Conservation (phyloP, 2,329 filamentous ascomycete species). For the Ceratocystis cacaofunesta region DNA sequence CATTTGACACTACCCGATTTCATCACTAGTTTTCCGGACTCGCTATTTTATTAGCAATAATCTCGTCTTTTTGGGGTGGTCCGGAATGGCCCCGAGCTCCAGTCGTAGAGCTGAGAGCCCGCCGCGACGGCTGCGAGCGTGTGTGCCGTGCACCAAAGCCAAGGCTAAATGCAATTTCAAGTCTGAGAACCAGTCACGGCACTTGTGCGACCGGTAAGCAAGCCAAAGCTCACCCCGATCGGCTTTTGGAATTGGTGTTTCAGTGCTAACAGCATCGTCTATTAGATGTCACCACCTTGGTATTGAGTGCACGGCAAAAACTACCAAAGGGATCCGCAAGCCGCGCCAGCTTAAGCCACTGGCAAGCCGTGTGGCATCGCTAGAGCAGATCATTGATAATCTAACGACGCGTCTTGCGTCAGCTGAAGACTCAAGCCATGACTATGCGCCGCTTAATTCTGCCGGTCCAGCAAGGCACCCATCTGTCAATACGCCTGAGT, state of each 20-base stretch:
- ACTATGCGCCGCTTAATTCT: neutral
- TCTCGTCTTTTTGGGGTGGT: no score
- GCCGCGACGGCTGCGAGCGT: slow-evolving; percentile 18
- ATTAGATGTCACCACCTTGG: slow-evolving; percentile 22
- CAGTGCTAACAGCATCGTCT: neutral
- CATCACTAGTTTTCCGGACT: neutral
- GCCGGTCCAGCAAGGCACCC: neutral
- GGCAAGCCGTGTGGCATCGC: slow-evolving; percentile 21
- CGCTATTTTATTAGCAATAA: neutral
- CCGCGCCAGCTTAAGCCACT: slow-evolving; percentile 23
- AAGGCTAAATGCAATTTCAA: slow-evolving; percentile 18
- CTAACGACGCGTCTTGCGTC: slow-evolving; percentile 16
- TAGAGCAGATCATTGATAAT: slow-evolving; percentile 21
- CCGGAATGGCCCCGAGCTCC: slow-evolving; percentile 4
- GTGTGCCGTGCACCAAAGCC: slow-evolving; percentile 18
- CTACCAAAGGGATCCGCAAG: slow-evolving; percentile 23
- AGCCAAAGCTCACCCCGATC: no score
- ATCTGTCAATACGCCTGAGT: slow-evolving; percentile 15
- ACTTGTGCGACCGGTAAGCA: slow-evolving; percentile 17
- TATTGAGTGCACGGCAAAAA: slow-evolving; percentile 23
- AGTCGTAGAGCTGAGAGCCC: slow-evolving; percentile 14
- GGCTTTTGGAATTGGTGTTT: neutral
- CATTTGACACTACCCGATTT: neutral
- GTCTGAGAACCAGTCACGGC: slow-evolving; percentile 15
- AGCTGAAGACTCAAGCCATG: slow-evolving; percentile 6